phyloP scores from a whole-genome alignment of 2,329 filamentous ascomycete genomes.

The Xylogone sp. region DNA sequence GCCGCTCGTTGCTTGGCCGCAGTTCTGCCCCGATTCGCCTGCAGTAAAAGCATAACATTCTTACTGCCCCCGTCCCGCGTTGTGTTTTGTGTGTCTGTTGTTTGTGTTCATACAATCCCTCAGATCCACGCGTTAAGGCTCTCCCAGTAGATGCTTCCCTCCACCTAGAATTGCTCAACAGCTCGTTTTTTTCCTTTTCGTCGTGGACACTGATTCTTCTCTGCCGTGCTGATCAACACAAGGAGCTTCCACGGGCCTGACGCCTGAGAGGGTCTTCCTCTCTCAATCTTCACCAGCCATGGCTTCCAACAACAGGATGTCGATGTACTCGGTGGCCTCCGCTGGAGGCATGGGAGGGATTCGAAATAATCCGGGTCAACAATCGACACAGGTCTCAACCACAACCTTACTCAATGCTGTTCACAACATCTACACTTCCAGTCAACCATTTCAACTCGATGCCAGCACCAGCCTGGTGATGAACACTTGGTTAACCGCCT shows the following conservation, averaged over 20 bases:
- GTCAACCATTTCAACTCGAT: constrained; percentile 81
- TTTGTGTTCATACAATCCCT: too few relatives aligned
- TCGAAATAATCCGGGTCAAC: constrained; percentile 36
- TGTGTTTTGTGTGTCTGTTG: too few relatives aligned
- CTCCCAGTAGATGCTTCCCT: too few relatives aligned
- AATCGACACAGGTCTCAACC: constrained; percentile 80
- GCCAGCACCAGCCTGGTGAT: constrained; percentile 88
- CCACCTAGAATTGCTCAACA: too few relatives aligned
- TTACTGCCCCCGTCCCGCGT: too few relatives aligned
- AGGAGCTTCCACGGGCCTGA: background rate
- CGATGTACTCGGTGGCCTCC: constrained; percentile 60
- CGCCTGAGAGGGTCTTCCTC: constrained; percentile 1
- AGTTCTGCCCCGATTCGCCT: background rate
- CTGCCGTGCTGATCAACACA: background rate
- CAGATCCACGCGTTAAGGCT: too few relatives aligned
- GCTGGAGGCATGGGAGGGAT: constrained; percentile 34
- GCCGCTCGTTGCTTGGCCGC: constrained; percentile 22
- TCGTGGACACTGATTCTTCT: background rate
- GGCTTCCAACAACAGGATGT: constrained; percentile 35
- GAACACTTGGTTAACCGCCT: constrained; percentile 89
- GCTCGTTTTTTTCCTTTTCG: too few relatives aligned
- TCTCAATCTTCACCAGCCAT: constrained; percentile 13
- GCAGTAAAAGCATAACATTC: background rate
- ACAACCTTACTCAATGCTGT: constrained; percentile 89
- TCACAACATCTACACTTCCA: constrained; percentile 81